Evolutionary conservation across 805 yeast species (phyloP).

Genomic region (Ogataea sp.): DNA sequence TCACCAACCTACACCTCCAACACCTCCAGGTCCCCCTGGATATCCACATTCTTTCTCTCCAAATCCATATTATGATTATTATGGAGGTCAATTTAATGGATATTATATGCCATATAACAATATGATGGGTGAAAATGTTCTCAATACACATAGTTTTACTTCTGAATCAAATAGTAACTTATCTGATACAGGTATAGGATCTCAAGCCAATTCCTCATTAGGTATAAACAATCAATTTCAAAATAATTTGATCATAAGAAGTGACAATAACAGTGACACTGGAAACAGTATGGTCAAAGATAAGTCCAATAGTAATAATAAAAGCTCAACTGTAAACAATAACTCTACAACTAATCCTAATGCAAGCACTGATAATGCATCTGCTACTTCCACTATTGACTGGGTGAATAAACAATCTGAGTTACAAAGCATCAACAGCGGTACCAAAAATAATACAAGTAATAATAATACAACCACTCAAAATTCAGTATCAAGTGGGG

Average conservation of each 20-base stretch:
- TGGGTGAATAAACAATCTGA: constrained; percentile 16
- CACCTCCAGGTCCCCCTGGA: no score
- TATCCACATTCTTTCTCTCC: constrained; percentile 4
- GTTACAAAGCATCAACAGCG: neutral
- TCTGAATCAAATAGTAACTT: no score
- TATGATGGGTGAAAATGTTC: no score
- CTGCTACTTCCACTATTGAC: constrained; percentile 1
- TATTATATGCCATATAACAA: no score
- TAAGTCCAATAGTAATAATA: neutral
- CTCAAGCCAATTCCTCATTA: neutral
- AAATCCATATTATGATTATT: neutral
- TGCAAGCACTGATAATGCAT: no score
- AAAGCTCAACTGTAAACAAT: constrained; percentile 11
- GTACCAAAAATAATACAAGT: no score
- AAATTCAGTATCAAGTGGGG: no score
- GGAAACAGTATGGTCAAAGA: neutral
- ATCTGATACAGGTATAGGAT: no score
- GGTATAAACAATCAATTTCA: neutral
- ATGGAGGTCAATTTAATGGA: neutral
- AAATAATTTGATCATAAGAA: neutral
- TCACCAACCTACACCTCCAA: no score
- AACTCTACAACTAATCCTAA: neutral
- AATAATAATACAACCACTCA: no score
- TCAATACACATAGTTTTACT: neutral
- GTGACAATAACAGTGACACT: neutral